Evolutionary conservation across 805 yeast genomes (phyloP).

Genomic region (Lipomyces mesembrius): DNA sequence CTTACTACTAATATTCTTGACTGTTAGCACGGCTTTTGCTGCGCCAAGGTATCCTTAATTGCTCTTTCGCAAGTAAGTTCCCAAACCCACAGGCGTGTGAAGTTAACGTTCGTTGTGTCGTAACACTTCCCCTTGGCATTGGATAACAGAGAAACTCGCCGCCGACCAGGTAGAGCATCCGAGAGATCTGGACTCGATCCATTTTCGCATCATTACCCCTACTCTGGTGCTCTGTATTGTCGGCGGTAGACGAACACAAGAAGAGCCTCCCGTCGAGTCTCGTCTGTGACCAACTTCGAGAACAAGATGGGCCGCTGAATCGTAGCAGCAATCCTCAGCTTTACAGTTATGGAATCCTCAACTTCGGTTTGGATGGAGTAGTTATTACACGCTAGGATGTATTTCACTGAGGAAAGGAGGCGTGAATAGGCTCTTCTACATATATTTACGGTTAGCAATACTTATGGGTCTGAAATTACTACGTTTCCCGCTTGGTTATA

Average conservation of each 20-base stretch:
- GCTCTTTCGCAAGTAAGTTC: no score
- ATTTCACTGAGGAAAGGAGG: not conserved
- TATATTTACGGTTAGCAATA: not conserved
- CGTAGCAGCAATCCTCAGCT: not conserved
- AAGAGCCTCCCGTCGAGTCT: not conserved
- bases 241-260: not conserved
- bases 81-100: no score
- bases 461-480: no score
- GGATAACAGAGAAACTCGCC: not conserved
- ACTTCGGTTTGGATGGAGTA: not conserved
- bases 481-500: no score
- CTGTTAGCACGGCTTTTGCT: no score
- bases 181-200: not conserved
- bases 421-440: not conserved
- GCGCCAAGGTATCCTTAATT: no score
- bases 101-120: no score
- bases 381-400: not conserved
- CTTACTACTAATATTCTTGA: no score
- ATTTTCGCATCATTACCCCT: not conserved
- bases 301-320: not conserved
- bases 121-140: no score
- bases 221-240: not conserved
- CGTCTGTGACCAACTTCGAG: not conserved
- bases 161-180: not conserved
- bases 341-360: no score